Base-by-base conservation (phyloP, 2,329 filamentous ascomycete species). In the Hypoxylon rubiginosum region DNA sequence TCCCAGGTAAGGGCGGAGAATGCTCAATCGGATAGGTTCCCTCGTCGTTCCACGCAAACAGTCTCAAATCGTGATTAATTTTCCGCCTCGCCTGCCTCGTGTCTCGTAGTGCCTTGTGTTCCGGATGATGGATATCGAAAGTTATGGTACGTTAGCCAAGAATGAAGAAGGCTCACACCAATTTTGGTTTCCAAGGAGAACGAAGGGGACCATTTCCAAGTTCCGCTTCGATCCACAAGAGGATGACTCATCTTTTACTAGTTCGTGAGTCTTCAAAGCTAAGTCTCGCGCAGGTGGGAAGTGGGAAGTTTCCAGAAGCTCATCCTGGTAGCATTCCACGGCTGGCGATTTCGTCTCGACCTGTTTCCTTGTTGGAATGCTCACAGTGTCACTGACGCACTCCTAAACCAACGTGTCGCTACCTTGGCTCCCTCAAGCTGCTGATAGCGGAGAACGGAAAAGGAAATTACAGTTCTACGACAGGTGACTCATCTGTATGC, bases 31-130 rank as follows among this genome's bases (percentile, higher is more conserved):
- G 68, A 66, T 66, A 28, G 57, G 55, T 61, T 65, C 55, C 64
- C 26, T 21, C n/a, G 65, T 56, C 51, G 66, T 66, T 71, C 50
- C 60, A 72, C 68, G 63, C 67, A 69, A 66, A 61, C 65, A 64
- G 67, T 67, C 64, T 67, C 64, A 61, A 57, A 66, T 66, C 59
- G 68, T 71, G 63, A 64, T 71, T 60, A 62, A 68, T 66, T 72
- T 66, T 72, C 71, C 71, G 70, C 70, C 52, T 52, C 41, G 49
- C 58, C 55, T 59, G 61, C 59, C 48, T 59, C 34, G 46, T 43
- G 51, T 36, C 51, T 41, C 62, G 58, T 66, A 53, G 55, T 55
- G 43, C 64, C 48, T 61, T 64, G 62, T 58, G 34, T 30, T 19
- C 54, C 52, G 45, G 64, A 24, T 56, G 58, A 61, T 58, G 54